Evolutionary conservation across 208 protist genomes (phyloP).

Genomic region (Wallacemonas rigidus): DNA sequence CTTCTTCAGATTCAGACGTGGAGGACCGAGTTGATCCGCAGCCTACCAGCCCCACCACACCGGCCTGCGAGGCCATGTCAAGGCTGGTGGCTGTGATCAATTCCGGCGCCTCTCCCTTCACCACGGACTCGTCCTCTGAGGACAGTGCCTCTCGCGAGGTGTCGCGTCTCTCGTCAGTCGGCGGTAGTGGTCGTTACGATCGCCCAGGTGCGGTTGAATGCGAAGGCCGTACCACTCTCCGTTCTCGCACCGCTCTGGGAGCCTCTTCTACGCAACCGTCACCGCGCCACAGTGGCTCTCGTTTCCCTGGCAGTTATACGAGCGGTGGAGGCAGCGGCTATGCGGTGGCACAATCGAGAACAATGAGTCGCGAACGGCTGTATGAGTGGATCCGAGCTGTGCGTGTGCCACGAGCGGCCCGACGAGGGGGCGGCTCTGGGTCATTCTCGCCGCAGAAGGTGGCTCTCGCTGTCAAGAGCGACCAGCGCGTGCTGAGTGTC

Average conservation of each 20-base stretch:
- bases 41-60: too few species aligned
- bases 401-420: not conserved
- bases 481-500: not conserved
- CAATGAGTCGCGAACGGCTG: not conserved
- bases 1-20: not conserved
- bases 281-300: not conserved
- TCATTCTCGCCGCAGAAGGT: conserved; percentile 5
- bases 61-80: too few species aligned
- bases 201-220: not conserved
- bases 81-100: not conserved
- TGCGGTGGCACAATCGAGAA: not conserved
- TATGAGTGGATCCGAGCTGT: not conserved
- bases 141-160: not conserved
- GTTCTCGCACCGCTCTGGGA: not conserved
- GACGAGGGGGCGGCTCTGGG: not conserved
- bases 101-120: not conserved
- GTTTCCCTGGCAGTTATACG: too few species aligned
- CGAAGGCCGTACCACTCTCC: not conserved
- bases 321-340: not conserved
- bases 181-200: too few species aligned
- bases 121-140: not conserved
- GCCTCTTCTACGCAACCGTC: not conserved
- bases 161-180: too few species aligned
- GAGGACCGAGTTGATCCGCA: too few species aligned
- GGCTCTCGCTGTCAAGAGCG: not conserved